A percentile compares a stretch with the other conserved stretches of the same genome.
Conservation (phyloP, 108 stramenopile species). For the Cylindrotheca closterium region DNA sequence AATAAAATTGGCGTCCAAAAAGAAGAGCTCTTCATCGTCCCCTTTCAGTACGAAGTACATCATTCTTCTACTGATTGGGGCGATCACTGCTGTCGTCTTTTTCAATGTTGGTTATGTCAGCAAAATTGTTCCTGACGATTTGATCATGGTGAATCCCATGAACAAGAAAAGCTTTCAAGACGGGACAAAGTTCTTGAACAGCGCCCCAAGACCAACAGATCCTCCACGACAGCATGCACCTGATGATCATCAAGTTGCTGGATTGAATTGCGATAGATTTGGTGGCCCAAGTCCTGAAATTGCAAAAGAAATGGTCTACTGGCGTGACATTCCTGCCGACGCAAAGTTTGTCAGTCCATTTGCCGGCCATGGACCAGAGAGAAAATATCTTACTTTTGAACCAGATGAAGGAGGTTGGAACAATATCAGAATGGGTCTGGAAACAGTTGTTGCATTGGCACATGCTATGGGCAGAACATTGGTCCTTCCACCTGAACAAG, state of each 20-base stretch:
- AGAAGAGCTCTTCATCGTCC: no score
- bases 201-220: neutral
- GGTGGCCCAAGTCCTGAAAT: conserved; percentile 41
- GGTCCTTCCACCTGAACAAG: conserved; percentile 86
- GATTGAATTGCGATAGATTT: conserved; percentile 40
- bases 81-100: neutral
- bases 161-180: neutral
- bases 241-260: conserved; percentile 21
- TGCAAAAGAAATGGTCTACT: conserved; percentile 82
- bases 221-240: neutral
- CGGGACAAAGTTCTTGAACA: neutral
- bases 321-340: conserved; percentile 77
- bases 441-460: conserved; percentile 83
- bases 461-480: conserved; percentile 88
- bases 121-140: neutral
- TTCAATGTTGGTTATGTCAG: neutral
- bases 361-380: conserved; percentile 8
- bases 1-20: no score
- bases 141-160: neutral
- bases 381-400: conserved; percentile 87
- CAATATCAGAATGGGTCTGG: conserved; percentile 94
- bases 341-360: conserved; percentile 56
- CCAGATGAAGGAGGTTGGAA: conserved; percentile 93
- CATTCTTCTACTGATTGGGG: neutral
- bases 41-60: neutral